Conservation (phyloP, 139 green algal genomes). For the Volvox reticuliferus region DNA sequence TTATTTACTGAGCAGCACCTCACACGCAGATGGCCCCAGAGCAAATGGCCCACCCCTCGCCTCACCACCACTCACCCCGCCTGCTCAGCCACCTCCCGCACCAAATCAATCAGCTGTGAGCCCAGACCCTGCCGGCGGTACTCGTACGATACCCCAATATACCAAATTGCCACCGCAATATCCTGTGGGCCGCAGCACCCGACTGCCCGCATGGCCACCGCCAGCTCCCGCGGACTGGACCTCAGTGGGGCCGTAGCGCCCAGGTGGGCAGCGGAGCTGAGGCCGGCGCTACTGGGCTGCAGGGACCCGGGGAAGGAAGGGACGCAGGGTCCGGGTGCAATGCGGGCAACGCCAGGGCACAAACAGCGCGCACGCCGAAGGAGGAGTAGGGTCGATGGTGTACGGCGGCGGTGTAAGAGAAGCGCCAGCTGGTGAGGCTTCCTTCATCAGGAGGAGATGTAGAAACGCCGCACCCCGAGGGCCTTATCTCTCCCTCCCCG, state of each 20-base stretch:
- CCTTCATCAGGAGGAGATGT: no score
- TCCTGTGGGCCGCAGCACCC: not conserved
- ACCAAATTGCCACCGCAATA: conserved; percentile 30
- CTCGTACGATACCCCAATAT: conserved; percentile 61
- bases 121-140: conserved; percentile 58
- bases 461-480: no score
- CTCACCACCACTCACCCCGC: conserved; percentile 36
- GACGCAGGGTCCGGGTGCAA: not conserved
- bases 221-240: not conserved
- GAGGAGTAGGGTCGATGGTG: no score
- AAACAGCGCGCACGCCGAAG: no score
- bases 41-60: no score
- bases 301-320: not conserved
- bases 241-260: not conserved
- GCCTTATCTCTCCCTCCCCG: no score
- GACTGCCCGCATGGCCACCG: not conserved
- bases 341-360: no score
- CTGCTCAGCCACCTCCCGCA: conserved; percentile 29
- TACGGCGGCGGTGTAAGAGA: no score
- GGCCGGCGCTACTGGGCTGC: not conserved
- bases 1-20: no score
- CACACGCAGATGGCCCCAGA: no score
- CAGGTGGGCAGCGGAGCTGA: not conserved
- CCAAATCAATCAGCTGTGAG: conserved; percentile 56
- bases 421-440: no score